phyloP scores from a whole-genome alignment of 78 protist genomes.

The slime mould (Dictyostelium discoideum) region DNA sequence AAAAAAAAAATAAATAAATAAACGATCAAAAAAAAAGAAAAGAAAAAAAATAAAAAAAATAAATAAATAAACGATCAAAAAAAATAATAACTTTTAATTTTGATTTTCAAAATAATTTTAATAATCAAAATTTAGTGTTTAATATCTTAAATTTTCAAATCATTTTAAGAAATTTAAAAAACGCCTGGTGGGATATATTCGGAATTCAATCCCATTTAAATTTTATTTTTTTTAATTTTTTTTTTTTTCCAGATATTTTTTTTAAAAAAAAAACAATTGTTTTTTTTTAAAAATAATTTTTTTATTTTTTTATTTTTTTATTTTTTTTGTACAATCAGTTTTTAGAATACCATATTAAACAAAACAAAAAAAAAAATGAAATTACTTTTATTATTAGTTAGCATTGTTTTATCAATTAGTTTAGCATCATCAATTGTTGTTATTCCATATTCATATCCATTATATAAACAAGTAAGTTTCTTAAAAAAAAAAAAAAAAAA shows the following conservation, averaged over 20 bases:
- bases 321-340: not conserved
- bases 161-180: not conserved
- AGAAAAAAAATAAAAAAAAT: not conserved
- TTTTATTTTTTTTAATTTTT: not conserved
- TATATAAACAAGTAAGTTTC: slow-evolving; percentile 59
- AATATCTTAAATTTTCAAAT: not conserved
- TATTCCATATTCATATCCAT: slow-evolving; percentile 62
- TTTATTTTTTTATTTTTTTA: not conserved
- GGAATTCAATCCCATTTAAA: not conserved
- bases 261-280: not conserved
- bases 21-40: not conserved
- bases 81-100: not conserved
- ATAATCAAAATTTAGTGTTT: not conserved
- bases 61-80: not conserved
- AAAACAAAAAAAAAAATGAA: not conserved
- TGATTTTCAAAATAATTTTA: too few relatives aligned
- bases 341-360: not conserved
- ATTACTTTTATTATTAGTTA: not conserved
- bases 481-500: too few relatives aligned
- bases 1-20: not conserved
- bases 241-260: not conserved
- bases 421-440: not conserved
- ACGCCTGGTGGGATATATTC: not conserved
- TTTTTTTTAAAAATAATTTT: not conserved
- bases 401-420: not conserved